Evolutionary conservation across 441 rosid species (phyloP), one percentile per base, ranked within the genome.

Genomic region (Eutrema salsugineum): DNA sequence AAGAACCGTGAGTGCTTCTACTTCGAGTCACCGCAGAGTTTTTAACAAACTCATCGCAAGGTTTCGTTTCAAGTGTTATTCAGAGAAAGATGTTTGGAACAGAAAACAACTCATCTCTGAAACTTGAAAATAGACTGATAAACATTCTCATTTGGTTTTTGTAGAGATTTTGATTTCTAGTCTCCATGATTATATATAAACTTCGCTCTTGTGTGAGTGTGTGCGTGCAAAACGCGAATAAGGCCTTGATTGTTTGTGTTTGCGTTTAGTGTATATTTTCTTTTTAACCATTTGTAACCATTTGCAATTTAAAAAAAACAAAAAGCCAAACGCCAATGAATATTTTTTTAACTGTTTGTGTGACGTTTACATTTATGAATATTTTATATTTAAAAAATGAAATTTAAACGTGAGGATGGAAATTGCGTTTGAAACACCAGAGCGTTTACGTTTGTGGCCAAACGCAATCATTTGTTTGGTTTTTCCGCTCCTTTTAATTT

Each of bases 21-120:
- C 71, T 1, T 72, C 82, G 12, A 66, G 66, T 57, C 67, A 80
- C 33, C 46, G 62, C 2, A 75, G 72, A 35, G 68, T 75, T 56
- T 68, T 85, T 58, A 81, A 79, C 71, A 82, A 81, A 71, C 73
- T 89, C 46, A 51, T 86, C 6, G 71, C 71, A 57, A 67, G 84
- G 40, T 76, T 80, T 56, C 81, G 81, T 33, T 66, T 78, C 63
- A 72, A 60, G 36, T 73, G 71, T 46, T 46, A 60, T 51, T 77
- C 68, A 1, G 59, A 57, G 38, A 76, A 53, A 40, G 71, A 54
- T 63, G 20, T 57, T 11, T 58, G 76, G 79, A 72, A 75, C 66
- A 78, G 72, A 53, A 77, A 75, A 27, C 68, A 65, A 50, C 80
- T 77, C 72, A 58, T 77, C 56, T 70, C 80, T 24, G 20, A 77